Conservation (phyloP, 2,329 filamentous ascomycete species). For the Fusarium sp. region DNA sequence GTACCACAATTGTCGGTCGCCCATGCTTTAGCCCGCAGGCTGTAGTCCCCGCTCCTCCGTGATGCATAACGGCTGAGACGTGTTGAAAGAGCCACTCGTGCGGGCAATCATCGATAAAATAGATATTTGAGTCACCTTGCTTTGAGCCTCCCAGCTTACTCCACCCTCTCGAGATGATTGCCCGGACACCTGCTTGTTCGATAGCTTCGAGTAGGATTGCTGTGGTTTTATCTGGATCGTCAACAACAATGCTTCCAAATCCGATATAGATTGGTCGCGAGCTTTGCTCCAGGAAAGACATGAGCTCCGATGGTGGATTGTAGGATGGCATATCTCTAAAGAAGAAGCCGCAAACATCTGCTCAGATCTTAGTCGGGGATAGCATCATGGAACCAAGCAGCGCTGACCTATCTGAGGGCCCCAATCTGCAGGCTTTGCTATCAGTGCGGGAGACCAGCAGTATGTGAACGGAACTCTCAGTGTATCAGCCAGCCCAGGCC, state of each 20-base stretch:
- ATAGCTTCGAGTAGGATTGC: constrained; percentile 78
- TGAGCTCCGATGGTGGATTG: constrained; percentile 68
- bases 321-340: constrained; percentile 73
- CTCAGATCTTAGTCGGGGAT: neutral
- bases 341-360: constrained; percentile 74
- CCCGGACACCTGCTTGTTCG: constrained; percentile 73
- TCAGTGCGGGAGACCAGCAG: constrained; percentile 80
- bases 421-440: constrained; percentile 78
- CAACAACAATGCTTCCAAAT: constrained; percentile 81
- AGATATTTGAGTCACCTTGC: constrained; percentile 67
- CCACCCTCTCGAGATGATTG: constrained; percentile 81
- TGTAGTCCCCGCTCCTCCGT: constrained; percentile 82
- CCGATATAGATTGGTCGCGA: constrained; percentile 78
- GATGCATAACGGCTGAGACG: constrained; percentile 76
- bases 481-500: constrained; percentile 77
- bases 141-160: constrained; percentile 74
- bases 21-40: constrained; percentile 79
- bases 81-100: constrained; percentile 82
- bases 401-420: constrained; percentile 63
- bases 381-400: neutral
- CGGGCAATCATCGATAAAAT: constrained; percentile 79
- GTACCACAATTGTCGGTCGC: constrained; percentile 79
- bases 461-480: constrained; percentile 82
- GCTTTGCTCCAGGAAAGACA: constrained; percentile 69
- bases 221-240: constrained; percentile 77